Evolutionary conservation across 2,329 filamentous ascomycete species (phyloP).

Genomic region (Diaporthe ilicicola): DNA sequence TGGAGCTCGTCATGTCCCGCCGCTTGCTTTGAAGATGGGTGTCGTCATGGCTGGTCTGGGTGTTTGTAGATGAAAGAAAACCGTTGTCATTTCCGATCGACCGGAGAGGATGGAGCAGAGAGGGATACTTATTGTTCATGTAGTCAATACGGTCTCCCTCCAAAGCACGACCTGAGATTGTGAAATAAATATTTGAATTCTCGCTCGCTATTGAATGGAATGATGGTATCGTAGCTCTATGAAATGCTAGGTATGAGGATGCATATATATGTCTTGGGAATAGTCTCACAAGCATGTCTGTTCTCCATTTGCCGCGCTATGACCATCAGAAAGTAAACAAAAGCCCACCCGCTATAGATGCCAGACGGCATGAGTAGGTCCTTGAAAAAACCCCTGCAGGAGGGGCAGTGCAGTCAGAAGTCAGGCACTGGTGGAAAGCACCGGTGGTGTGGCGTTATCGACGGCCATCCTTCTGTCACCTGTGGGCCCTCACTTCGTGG

Average conservation of each 20-base stretch:
- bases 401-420: too few relatives aligned
- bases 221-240: slow-evolving; percentile 20
- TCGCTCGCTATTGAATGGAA: slow-evolving; percentile 13
- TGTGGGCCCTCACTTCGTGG: too few relatives aligned
- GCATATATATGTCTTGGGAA: not conserved
- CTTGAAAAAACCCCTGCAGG: too few relatives aligned
- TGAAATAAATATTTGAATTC: not conserved
- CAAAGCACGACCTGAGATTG: not conserved
- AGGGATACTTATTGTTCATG: not conserved
- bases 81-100: not conserved
- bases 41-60: too few relatives aligned
- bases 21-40: too few relatives aligned
- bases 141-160: not conserved
- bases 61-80: too few relatives aligned
- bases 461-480: not conserved
- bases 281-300: not conserved
- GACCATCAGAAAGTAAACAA: not conserved
- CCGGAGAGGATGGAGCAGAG: not conserved
- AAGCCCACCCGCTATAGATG: not conserved
- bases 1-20: too few relatives aligned
- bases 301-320: not conserved
- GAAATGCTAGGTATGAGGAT: slow-evolving; percentile 7
- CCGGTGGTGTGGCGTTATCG: not conserved
- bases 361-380: not conserved
- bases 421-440: too few relatives aligned